Evolutionary conservation across 2,329 filamentous ascomycete species (phyloP), one percentile per base, ranked within the genome.

Genomic region (Fusarium illudens): DNA sequence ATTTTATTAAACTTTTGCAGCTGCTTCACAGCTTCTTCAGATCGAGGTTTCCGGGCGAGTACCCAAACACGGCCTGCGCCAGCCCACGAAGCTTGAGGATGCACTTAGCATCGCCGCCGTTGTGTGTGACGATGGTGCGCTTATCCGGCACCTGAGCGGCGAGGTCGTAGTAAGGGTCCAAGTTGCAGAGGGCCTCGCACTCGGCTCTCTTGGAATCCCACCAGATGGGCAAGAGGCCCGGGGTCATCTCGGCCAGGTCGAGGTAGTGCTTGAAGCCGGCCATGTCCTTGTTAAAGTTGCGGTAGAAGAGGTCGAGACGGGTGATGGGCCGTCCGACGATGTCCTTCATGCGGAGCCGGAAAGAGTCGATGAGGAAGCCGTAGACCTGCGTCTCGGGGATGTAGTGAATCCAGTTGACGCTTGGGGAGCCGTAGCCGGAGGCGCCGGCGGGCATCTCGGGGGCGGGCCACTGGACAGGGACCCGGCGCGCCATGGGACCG

Each of bases 31-130:
- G 13, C 12, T 20, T 22, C 13, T 9, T 42, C 17, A 32, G 25
- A 42, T 19, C 34, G 9, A 6, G 3, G 6, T 25, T n/a, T 17
- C 44, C 49, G 9, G 50, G 9, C 3, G 34, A 25, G 6, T 17
- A 50, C 3, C 51, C 55, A 46, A 33, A 58, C 6, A 82, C 73
- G 0, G 68, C 69, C 71, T 83, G 80, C 8, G 74, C 79, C 36
- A 83, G 70, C 75, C 83, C 78, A 10, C 81, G 75, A 59, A 84
- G 69, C 72, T 82, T 79, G 78, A 80, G 80, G 8, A 81, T 76
- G 12, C 69, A 83, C 79, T 2, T 62, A 3, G 20, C 65, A 6
- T 50, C 19, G 51, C 83, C 75, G 12, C 74, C 74, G 62, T 83
- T 83, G 54, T 79, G 75, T 30, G 77, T 73, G 6, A 70, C 62